A percentile compares a stretch with the other conserved stretches of the same genome.
Conservation (phyloP, 345 rosid species). For the Psidium guajava region DNA sequence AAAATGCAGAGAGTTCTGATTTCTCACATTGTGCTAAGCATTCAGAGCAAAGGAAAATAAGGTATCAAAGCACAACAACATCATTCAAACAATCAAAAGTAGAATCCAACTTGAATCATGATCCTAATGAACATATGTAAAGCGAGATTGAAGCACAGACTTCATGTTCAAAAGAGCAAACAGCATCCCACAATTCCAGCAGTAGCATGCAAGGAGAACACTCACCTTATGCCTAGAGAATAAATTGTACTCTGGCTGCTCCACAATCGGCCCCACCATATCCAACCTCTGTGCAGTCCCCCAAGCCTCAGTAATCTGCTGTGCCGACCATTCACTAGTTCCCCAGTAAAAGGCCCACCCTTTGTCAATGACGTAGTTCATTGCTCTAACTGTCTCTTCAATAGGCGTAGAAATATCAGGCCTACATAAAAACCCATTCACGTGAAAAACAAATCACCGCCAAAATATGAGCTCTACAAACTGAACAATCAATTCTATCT, state of each 20-base stretch:
- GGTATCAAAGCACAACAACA: not conserved
- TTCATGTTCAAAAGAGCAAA: not conserved
- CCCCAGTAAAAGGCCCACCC: slow-evolving; percentile 99
- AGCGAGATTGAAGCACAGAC: not conserved
- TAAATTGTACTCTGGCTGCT: slow-evolving; percentile 91
- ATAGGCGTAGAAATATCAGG: slow-evolving; percentile 81
- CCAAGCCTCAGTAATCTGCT: slow-evolving; percentile 98
- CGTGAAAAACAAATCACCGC: not conserved
- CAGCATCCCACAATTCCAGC: not conserved
- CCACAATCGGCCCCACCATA: slow-evolving; percentile 91
- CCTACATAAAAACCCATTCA: slow-evolving; percentile 28
- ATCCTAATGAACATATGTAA: not conserved
- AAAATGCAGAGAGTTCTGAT: not conserved
- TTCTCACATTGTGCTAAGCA: not conserved
- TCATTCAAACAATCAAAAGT: not conserved
- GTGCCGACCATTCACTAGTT: slow-evolving; percentile 97
- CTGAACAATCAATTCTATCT: not conserved
- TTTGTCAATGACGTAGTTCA: slow-evolving; percentile 90
- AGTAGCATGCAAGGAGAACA: not conserved
- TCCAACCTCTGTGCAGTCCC: slow-evolving; percentile 77
- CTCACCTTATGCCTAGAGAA: slow-evolving; percentile 82
- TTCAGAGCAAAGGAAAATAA: not conserved
- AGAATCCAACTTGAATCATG: not conserved
- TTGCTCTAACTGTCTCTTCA: slow-evolving; percentile 95
- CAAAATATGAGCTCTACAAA: not conserved